Conservation (phyloP, 2,329 filamentous ascomycete genomes). For the Salinomyces thailandicus region DNA sequence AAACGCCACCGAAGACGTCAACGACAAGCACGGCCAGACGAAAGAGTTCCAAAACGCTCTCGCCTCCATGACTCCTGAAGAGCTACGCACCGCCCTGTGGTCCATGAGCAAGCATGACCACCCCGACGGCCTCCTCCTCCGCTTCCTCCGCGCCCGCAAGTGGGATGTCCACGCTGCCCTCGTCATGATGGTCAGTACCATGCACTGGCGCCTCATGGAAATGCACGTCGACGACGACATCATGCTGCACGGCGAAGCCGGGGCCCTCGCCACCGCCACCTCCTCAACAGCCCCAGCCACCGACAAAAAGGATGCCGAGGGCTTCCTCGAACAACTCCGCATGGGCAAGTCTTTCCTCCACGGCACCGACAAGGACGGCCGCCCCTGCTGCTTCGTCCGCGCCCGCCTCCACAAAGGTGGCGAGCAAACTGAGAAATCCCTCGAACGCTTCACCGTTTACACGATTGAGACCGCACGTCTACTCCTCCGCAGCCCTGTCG, state of each 20-base stretch:
- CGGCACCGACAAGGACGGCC: slow-evolving; percentile 69
- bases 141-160: slow-evolving; percentile 80
- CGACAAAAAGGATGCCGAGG: slow-evolving; percentile 58
- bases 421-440: slow-evolving; percentile 68
- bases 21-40: slow-evolving; percentile 88
- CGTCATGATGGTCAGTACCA: slow-evolving; percentile 86
- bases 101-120: slow-evolving; percentile 91
- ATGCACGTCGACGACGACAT: slow-evolving; percentile 86
- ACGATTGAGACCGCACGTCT: slow-evolving; percentile 90
- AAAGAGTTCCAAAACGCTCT: slow-evolving; percentile 79
- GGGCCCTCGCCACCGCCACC: slow-evolving; percentile 51
- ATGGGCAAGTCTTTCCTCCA: slow-evolving; percentile 92
- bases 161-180: slow-evolving; percentile 93
- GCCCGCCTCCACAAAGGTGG: slow-evolving; percentile 71
- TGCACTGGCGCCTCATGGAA: slow-evolving; percentile 78
- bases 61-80: slow-evolving; percentile 63
- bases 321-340: slow-evolving; percentile 73
- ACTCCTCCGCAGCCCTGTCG: slow-evolving; percentile 65
- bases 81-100: slow-evolving; percentile 76
- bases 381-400: slow-evolving; percentile 78
- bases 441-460: slow-evolving; percentile 88
- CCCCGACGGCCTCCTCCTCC: slow-evolving; percentile 71
- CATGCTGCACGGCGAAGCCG: slow-evolving; percentile 63
- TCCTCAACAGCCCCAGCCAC: slow-evolving; percentile 47
- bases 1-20: slow-evolving; percentile 30